Evolutionary conservation across 2,329 filamentous ascomycete genomes (phyloP), one percentile per base, ranked within the genome.

Genomic region (Lasiodiplodia theobromae): DNA sequence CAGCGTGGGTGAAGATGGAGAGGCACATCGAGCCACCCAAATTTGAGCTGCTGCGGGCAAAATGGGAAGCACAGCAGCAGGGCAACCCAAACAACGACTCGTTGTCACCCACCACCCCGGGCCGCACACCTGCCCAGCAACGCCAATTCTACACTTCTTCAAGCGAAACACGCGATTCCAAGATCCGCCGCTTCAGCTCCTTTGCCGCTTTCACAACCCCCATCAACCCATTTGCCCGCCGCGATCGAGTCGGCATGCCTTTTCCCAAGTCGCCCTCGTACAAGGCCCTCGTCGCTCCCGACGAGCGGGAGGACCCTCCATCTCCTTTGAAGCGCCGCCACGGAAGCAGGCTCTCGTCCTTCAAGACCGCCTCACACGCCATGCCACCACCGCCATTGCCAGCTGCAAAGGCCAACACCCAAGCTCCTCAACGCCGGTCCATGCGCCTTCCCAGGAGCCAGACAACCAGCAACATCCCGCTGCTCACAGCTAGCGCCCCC

Each of bases 31-130:
- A 52, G 16, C 37, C 34, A 23, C 37, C 23, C 51, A 47, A 47
- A 23, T 66, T 68, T 14, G 66, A 63, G 37, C 12, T 53, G 34
- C 21, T 68, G 44, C 56, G 49, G 10, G 66, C 66, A 23, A 62
- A 47, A 28, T 68, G 66, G 66, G 66, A 62, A 54, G 56, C 56
- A 28, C 47, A 52, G 18, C 65, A 62, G 57, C 66, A 68, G 23
- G 8, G 28, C 60, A 38, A 47, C 8, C 31, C 47, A 47, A n/a
- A 52, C 44, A 52, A 28, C 47, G 34, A 16, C 44, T 2, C 44
- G 28, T n/a, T 38, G 47, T n/a, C 60, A n/a, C 64, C 53, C 8
- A 38, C 52, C 23, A 67, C 64, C 5, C 64, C 64, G 21, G 38
- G 23, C 57, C 57, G 57, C 38, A 49, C 58, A 31, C 58, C 40